Conservation (phyloP, 768 basidiomycete genomes). For the Royoungia palumana region DNA sequence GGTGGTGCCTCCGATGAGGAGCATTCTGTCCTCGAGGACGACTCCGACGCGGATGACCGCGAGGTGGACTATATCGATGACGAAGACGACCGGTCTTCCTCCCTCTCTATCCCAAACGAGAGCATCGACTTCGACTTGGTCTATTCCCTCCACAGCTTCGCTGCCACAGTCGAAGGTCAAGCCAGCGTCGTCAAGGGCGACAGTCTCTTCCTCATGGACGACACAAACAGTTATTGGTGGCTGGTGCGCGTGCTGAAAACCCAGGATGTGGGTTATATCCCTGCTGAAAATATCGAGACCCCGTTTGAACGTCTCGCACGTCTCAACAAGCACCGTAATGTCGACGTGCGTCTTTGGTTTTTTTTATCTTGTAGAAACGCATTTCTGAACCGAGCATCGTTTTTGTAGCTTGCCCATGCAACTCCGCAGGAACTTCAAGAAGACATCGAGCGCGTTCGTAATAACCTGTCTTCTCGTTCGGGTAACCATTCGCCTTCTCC, state of each 20-base stretch:
- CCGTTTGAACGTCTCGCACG: constrained; percentile 94
- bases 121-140: constrained; percentile 93
- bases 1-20: constrained; percentile 61
- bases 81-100: constrained; percentile 76
- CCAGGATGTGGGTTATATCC: constrained; percentile 98
- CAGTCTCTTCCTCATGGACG: constrained; percentile 93
- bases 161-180: constrained; percentile 97
- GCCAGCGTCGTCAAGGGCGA: constrained; percentile 99
- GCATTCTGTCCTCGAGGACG: constrained; percentile 83
- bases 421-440: constrained; percentile 56
- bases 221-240: constrained; percentile 99
- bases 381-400: neutral
- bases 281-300: constrained; percentile 98
- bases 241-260: constrained; percentile 97
- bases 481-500: constrained; percentile 50
- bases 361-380: neutral
- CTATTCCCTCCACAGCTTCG: constrained; percentile 92
- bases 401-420: constrained; percentile 30
- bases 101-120: constrained; percentile 84
- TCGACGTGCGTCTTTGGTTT: constrained; percentile 65
- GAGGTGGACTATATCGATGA: constrained; percentile 68
- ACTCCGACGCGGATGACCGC: constrained; percentile 70
- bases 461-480: constrained; percentile 46
- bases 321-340: constrained; percentile 95
- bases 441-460: constrained; percentile 52